Evolutionary conservation across 352 stramenopile species (phyloP).

Genomic region (Aphanomyces euteiches): DNA sequence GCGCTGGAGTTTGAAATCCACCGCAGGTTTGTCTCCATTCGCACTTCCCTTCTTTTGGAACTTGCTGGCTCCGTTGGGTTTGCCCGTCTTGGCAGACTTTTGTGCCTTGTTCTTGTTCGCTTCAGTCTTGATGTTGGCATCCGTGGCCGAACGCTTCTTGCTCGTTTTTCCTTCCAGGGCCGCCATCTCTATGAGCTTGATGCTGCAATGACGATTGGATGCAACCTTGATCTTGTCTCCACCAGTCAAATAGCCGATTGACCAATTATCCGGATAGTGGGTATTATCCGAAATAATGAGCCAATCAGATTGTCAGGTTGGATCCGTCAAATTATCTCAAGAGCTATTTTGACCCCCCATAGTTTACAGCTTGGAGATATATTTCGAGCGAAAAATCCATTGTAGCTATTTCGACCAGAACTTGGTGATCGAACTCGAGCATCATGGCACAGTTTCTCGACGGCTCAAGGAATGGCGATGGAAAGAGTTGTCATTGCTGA

Average conservation of each 20-base stretch:
- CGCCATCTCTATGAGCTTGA: neutral
- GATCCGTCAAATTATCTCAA: too few relatives aligned
- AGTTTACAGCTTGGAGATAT: too few relatives aligned
- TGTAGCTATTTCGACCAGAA: too few relatives aligned
- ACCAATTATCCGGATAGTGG: neutral
- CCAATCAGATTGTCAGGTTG: too few relatives aligned
- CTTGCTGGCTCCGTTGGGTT: neutral
- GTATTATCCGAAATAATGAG: neutral
- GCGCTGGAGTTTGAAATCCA: slow-evolving; percentile 83
- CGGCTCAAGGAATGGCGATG: too few relatives aligned
- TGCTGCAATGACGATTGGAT: neutral
- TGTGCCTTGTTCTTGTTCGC: neutral
- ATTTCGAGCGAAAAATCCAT: too few relatives aligned
- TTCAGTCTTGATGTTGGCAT: neutral
- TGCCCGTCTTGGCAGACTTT: neutral
- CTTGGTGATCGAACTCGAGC: too few relatives aligned
- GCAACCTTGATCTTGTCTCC: neutral
- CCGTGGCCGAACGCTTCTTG: neutral
- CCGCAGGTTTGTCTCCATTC: neutral
- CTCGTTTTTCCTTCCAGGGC: neutral
- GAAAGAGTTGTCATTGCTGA: too few relatives aligned
- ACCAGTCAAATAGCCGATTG: neutral
- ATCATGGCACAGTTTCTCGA: too few relatives aligned
- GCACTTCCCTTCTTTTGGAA: neutral
- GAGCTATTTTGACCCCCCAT: too few relatives aligned